Evolutionary conservation across 495 filamentous ascomycete genomes (phyloP).

Genomic region (Podospora comata): DNA sequence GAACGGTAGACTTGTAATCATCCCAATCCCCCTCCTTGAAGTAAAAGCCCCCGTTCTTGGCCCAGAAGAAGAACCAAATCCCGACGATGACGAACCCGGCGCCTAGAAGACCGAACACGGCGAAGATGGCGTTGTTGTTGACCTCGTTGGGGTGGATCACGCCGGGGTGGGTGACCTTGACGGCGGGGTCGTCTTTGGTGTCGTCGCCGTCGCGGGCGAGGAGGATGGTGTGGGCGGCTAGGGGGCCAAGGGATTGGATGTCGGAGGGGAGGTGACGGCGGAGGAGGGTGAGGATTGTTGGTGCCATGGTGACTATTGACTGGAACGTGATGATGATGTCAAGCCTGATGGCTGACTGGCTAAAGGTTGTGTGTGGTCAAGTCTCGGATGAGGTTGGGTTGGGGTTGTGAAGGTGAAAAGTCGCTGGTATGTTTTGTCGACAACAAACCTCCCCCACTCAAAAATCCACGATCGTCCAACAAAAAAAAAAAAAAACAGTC

Average conservation of each 20-base stretch:
- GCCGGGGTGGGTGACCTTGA: slow-evolving; percentile 36
- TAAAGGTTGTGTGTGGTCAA: background rate
- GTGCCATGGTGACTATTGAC: slow-evolving; percentile 30
- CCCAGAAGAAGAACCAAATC: slow-evolving; percentile 99
- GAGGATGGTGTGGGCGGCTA: slow-evolving; percentile 40
- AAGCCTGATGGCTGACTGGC: background rate
- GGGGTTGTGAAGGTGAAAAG: background rate
- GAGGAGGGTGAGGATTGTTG: slow-evolving; percentile 29
- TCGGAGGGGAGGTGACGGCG: slow-evolving; percentile 21
- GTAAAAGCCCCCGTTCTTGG: slow-evolving; percentile 88
- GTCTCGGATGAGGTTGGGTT: background rate
- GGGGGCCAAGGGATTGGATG: slow-evolving; percentile 35
- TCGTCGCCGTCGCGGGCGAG: slow-evolving; percentile 32
- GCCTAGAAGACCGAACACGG: slow-evolving; percentile 81
- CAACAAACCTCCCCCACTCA: background rate
- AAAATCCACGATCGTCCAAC: background rate
- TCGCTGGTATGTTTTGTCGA: background rate
- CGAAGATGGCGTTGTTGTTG: slow-evolving; percentile 80
- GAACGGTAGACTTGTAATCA: slow-evolving; percentile 93
- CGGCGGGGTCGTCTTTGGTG: slow-evolving; percentile 30
- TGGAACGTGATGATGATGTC: slow-evolving; percentile 7
- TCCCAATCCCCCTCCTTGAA: slow-evolving; percentile 89
- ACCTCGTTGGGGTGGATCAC: slow-evolving; percentile 62
- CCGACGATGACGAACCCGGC: slow-evolving; percentile 67
- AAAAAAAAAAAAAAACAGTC: background rate